phyloP scores from a whole-genome alignment of 192 early-diverging fungal species.

The Chytriomyces sp. region DNA sequence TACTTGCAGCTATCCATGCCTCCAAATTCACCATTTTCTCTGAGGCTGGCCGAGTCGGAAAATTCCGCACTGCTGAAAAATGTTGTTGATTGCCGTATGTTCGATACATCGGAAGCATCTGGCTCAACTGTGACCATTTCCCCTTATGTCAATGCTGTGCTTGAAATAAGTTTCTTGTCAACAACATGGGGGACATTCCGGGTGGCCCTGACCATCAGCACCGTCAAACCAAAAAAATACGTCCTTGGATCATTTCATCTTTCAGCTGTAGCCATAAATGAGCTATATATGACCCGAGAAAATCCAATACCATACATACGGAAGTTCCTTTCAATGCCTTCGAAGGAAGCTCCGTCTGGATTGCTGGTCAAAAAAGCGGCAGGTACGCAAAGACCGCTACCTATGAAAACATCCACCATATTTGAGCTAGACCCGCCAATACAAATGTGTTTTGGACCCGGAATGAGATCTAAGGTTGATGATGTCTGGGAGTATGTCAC shows the following conservation, averaged over 20 bases:
- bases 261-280: slow-evolving; percentile 40
- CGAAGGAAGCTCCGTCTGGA: slow-evolving; percentile 31
- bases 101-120: slow-evolving; percentile 37
- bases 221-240: slow-evolving; percentile 49
- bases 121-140: slow-evolving; percentile 43
- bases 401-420: slow-evolving; percentile 40
- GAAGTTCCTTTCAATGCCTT: slow-evolving; percentile 33
- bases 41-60: slow-evolving; percentile 42
- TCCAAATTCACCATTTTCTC: slow-evolving; percentile 36
- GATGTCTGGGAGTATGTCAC: slow-evolving; percentile 50
- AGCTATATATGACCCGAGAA: slow-evolving; percentile 41
- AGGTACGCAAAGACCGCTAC: not conserved
- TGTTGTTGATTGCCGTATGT: slow-evolving; percentile 38
- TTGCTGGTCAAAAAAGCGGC: slow-evolving; percentile 27
- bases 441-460: slow-evolving; percentile 44
- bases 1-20: slow-evolving; percentile 40
- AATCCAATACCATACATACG: slow-evolving; percentile 32
- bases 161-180: slow-evolving; percentile 43
- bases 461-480: slow-evolving; percentile 16
- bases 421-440: slow-evolving; percentile 55
- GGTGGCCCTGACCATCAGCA: slow-evolving; percentile 32
- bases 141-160: slow-evolving; percentile 39
- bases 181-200: slow-evolving; percentile 46
- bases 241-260: slow-evolving; percentile 35
- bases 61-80: slow-evolving; percentile 8